Conservation (phyloP, 2,329 filamentous ascomycete species). For the Tolypocladium amazonense region DNA sequence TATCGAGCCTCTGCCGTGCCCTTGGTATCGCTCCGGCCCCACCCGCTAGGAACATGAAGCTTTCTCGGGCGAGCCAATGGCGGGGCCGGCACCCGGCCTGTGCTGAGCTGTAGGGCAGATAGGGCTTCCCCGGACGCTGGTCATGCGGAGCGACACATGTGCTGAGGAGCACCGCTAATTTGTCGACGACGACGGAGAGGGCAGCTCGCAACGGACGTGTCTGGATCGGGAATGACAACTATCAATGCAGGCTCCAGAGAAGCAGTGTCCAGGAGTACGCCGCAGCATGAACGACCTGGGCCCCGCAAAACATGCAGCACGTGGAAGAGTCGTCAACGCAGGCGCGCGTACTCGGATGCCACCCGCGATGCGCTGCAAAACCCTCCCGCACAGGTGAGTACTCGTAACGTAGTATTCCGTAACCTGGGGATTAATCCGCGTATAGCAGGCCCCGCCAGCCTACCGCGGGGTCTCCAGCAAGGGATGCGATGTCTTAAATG, state of each 20-base stretch:
- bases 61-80: constrained; percentile 14
- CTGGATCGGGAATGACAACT: not conserved
- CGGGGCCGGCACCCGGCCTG: constrained; percentile 7
- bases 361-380: not conserved
- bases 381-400: not conserved
- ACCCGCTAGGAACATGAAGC: not conserved
- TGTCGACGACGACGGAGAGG: not conserved
- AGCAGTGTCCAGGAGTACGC: too few relatives aligned
- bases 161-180: not conserved
- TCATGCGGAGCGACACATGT: constrained; percentile 1
- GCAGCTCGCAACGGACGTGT: not conserved
- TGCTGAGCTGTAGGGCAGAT: constrained; percentile 13
- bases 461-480: too few relatives aligned
- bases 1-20: not conserved
- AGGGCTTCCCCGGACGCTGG: constrained; percentile 4
- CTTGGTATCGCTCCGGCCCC: not conserved
- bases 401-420: too few relatives aligned
- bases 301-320: not conserved
- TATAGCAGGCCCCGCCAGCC: too few relatives aligned
- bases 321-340: not conserved
- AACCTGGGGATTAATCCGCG: too few relatives aligned
- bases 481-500: too few relatives aligned
- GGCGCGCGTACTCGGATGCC: too few relatives aligned
- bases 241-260: not conserved
- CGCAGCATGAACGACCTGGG: not conserved